Evolutionary conservation across 2,329 filamentous ascomycete species (phyloP).

Genomic region (Mycosphaerella sp.): DNA sequence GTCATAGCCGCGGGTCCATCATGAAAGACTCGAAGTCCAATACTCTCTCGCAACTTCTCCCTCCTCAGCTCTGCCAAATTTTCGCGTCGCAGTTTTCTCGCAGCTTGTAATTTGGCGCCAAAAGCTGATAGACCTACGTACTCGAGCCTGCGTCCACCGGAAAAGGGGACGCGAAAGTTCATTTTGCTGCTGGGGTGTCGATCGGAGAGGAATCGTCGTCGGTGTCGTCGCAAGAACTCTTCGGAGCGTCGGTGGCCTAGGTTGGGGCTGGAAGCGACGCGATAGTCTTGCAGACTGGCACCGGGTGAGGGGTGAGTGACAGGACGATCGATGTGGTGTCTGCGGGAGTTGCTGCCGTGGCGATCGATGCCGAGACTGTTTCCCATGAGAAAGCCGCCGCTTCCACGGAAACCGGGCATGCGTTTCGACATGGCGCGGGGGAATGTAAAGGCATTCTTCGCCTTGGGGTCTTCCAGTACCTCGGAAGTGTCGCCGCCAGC

Average conservation of each 20-base stretch:
- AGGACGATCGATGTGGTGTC: conserved; percentile 35
- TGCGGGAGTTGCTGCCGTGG: conserved; percentile 39
- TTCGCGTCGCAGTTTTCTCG: conserved; percentile 40
- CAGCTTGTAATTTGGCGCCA: conserved; percentile 42
- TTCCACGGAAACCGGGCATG: conserved; percentile 37
- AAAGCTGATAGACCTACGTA: conserved; percentile 47
- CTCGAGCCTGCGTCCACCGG: conserved; percentile 41
- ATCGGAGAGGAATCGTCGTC: background rate
- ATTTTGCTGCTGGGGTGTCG: conserved; percentile 7
- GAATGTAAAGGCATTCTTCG: conserved; percentile 13
- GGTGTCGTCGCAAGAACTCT: conserved; percentile 17
- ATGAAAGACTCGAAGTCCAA: conserved; percentile 30
- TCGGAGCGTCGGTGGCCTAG: conserved; percentile 16
- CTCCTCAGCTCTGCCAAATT: conserved; percentile 47
- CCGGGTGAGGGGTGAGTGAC: conserved; percentile 1
- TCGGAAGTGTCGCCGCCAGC: conserved; percentile 43
- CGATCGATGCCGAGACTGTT: conserved; percentile 53
- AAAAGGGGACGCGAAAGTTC: conserved; percentile 23
- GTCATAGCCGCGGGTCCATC: background rate
- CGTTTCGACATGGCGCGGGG: conserved; percentile 31
- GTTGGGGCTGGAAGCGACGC: background rate
- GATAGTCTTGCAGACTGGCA: background rate
- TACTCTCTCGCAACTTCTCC: conserved; percentile 49
- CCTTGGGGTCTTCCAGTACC: conserved; percentile 22
- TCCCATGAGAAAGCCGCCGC: conserved; percentile 45